Base-by-base conservation (phyloP, 2,329 filamentous ascomycete genomes). In the Metarhizium humberi region DNA sequence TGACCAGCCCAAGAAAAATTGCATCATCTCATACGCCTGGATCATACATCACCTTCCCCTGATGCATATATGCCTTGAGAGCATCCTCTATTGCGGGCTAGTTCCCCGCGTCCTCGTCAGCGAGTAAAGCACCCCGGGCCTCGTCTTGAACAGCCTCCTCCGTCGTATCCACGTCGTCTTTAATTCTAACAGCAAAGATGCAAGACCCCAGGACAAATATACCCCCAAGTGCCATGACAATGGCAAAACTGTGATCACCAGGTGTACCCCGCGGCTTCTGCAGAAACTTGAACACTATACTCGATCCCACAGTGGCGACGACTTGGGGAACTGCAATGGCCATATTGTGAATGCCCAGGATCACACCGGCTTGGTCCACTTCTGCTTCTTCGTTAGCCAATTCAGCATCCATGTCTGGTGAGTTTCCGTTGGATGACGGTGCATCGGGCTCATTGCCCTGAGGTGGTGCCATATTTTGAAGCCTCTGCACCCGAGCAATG, bases 321-420 rank as follows among this genome's bases (percentile, higher is more conserved):
- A 96, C 92, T 68, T 97, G 92, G 1, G 92, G 92, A 5, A 90
- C 85, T 1, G 92, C 90, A 62, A 97, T 88, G 16, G 92, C 87
- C 73, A 97, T 92, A 69, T 97, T 97, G 75, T 97, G 92, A 54
- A 97, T 91, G 8, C 92, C 92, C 2, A 97, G 79, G 48, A 97
- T 90, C 45, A 96, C 88, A 46, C 92, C 91, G 4, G 91, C 90
- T 67, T 94, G 87, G 64, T 92, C 88, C 2, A 82, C 76, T 43
- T 82, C 78, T 30, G 82, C 77, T 3, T 79, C 78, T n/a, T 78
- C 36, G 78, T 50, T 80, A 4, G 46, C 18, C 11, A 36, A 42
- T 46, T 56, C 55, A 18, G 66, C 60, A 32, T 70, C 58, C 11
- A 64, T 50, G 16, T 65, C 62, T 40, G 40, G 48, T 32, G 36